Conservation (phyloP, 805 yeast species). For the Kodamaea kaohsiungensis region DNA sequence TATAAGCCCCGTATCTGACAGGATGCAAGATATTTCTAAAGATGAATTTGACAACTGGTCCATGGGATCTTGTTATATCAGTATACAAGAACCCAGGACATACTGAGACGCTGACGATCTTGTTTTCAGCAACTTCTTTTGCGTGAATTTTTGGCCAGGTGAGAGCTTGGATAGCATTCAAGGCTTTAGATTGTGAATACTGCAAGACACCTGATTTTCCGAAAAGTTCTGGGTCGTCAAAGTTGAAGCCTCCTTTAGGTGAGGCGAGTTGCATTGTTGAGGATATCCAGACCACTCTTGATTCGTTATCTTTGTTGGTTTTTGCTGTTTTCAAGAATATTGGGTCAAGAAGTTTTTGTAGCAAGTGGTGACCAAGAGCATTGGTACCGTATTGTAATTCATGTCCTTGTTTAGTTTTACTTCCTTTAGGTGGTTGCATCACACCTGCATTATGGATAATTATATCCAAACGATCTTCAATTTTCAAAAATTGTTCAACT, state of each 20-base stretch:
- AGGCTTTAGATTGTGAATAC: conserved; percentile 49
- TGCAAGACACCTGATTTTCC: conserved; percentile 18
- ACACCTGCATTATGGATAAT: conserved; percentile 31
- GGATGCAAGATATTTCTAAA: conserved; percentile 14
- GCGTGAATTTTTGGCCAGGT: conserved; percentile 35
- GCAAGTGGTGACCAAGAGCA: conserved; percentile 45
- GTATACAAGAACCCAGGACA: conserved; percentile 45
- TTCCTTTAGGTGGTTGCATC: conserved; percentile 37
- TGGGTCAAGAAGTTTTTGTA: conserved; percentile 41
- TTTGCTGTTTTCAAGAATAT: conserved; percentile 35
- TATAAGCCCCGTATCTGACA: conserved; percentile 41
- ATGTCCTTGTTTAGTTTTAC: conserved; percentile 43
- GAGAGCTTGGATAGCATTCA: conserved; percentile 34
- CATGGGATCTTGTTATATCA: conserved; percentile 31
- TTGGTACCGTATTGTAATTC: conserved; percentile 51
- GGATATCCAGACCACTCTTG: conserved; percentile 48
- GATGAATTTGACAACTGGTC: conserved; percentile 5
- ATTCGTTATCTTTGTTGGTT: conserved; percentile 20
- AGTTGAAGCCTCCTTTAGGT: conserved; percentile 33
- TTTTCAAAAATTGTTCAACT: conserved; percentile 25
- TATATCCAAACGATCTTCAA: conserved; percentile 18
- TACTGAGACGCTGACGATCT: conserved; percentile 32
- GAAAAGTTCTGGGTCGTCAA: conserved; percentile 22
- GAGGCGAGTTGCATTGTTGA: conserved; percentile 36
- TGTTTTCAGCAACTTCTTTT: conserved; percentile 14